These are phyloP conservation scores for Acanthamoeba triangularis DNA, from an alignment of 208 protist species.

Conservation along the genomic window DNA sequence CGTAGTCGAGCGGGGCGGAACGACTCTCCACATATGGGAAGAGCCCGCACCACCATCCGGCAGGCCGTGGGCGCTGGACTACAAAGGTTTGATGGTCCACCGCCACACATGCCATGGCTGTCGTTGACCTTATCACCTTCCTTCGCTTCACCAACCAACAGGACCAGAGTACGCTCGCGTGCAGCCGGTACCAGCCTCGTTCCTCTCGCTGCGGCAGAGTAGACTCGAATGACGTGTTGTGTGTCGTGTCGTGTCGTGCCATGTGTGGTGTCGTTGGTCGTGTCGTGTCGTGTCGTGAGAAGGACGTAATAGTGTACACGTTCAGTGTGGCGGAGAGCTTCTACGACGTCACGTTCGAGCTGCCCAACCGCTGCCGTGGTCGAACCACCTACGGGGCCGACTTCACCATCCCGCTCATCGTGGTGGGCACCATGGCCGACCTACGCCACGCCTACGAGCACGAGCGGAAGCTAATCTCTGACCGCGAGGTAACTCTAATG, in stretches of 20 bases:
- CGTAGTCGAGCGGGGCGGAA: background rate
- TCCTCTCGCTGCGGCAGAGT: too few relatives aligned
- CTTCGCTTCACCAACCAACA: too few relatives aligned
- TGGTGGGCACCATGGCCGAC: conserved; percentile 24
- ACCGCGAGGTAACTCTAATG: background rate
- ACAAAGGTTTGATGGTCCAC: conserved; percentile 23
- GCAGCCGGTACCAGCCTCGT: background rate
- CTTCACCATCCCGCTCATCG: conserved; percentile 3
- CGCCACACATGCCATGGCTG: background rate
- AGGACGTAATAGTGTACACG: background rate
- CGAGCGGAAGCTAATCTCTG: background rate
- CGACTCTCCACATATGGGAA: conserved; percentile 24
- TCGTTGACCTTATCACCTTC: background rate
- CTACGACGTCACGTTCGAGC: background rate
- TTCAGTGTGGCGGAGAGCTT: conserved; percentile 40
- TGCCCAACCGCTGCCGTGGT: conserved; percentile 2
- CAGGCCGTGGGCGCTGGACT: background rate
- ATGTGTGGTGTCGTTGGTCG: too few relatives aligned
- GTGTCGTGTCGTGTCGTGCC: too few relatives aligned
- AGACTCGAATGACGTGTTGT: too few relatives aligned
- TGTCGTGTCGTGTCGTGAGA: too few relatives aligned
- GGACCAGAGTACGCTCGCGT: background rate
- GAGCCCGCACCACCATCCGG: background rate
- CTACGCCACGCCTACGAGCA: background rate
- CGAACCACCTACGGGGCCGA: background rate